Base-by-base conservation (phyloP, 2,329 filamentous ascomycete genomes). In the Cordyceps militaris region DNA sequence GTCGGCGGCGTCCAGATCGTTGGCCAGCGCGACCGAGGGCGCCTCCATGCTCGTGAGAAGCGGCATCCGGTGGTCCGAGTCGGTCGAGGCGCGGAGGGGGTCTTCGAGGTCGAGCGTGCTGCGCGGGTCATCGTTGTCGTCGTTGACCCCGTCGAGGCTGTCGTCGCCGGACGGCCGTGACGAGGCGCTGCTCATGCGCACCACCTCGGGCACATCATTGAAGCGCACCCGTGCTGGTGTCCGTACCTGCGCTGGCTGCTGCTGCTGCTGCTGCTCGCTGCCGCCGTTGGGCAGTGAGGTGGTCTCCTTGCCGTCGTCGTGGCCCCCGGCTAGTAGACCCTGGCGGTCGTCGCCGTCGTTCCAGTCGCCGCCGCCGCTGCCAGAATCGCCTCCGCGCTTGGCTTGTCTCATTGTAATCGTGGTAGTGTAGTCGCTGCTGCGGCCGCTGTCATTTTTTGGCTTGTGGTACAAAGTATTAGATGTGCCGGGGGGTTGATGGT, bases 11-110 rank as follows among this genome's bases (percentile, higher is more conserved):
- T 74, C 73, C 65, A 71, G 71, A 6, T 70, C 63, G 73, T 86
- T 74, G 79, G 80, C 89, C 49, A 96, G 74, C 11, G 89, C 67
- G 16, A 82, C 85, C 61, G 87, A 88, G 1, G 92, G 91, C 0
- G 89, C 89, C 71, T 94, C 88, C 62, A 95, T 90, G 61, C 86
- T 84, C 8, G 89, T 94, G 61, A 96, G 79, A 54, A 96, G 80
- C 56, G 91, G 91, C 59, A 86, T 60, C 77, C 88, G 64, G 79
- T 86, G 66, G 84, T 72, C 60, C 21, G 36, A 6, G 19, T 36
- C 38, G 26, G 40, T 44, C 40, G 40, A 46, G 13, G 34, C 23
- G 16, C 34, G 48, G 34, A 60, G 38, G n/a, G 58, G 58, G 23
- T 60, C 58, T 69, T 73, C 70, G 48, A 72, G 46, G 59, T 71